Conservation (phyloP, 1,284 basidiomycete species). For the Tremellales sp. region DNA sequence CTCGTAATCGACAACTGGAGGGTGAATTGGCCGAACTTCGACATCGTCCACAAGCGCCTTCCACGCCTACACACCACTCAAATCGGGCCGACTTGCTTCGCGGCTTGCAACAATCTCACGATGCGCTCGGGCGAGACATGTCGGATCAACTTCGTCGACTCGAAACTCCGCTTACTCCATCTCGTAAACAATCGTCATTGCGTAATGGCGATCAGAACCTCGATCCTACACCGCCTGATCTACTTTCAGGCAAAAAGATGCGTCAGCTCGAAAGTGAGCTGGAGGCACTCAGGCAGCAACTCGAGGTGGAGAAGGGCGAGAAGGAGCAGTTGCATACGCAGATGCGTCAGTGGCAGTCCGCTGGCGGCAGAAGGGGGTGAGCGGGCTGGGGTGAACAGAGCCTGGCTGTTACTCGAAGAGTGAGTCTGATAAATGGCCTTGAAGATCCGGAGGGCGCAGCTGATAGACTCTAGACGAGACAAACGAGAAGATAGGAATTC, state of each 20-base stretch:
- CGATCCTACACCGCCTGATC: conserved; percentile 7
- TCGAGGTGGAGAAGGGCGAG: conserved; percentile 38
- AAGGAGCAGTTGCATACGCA: too few species aligned
- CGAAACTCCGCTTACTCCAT: conserved; percentile 29
- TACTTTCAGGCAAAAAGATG: conserved; percentile 16
- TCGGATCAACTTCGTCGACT: conserved; percentile 38
- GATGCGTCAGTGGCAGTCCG: too few species aligned
- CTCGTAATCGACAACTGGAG: conserved; percentile 28
- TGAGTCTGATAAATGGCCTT: too few species aligned
- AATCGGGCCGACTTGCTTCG: conserved; percentile 38
- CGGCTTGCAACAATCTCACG: conserved; percentile 41
- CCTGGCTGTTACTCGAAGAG: too few species aligned
- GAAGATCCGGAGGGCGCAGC: too few species aligned
- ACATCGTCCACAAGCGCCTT: conserved; percentile 3
- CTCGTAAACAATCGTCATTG: conserved; percentile 18
- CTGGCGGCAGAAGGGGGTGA: too few species aligned
- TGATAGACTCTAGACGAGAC: too few species aligned
- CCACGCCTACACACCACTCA: conserved; percentile 9
- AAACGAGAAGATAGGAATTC: too few species aligned
- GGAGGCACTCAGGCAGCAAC: conserved; percentile 26
- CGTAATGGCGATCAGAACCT: conserved; percentile 6
- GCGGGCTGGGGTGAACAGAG: too few species aligned
- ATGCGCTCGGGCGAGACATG: conserved; percentile 44
- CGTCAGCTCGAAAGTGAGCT: conserved; percentile 31
- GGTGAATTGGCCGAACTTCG: conserved; percentile 22